A percentile compares a stretch with the other conserved stretches of the same genome.
These are phyloP conservation scores for Solanum hybrid DNA, from an alignment of 305 asterid genomes.

Conservation along the genomic window DNA sequence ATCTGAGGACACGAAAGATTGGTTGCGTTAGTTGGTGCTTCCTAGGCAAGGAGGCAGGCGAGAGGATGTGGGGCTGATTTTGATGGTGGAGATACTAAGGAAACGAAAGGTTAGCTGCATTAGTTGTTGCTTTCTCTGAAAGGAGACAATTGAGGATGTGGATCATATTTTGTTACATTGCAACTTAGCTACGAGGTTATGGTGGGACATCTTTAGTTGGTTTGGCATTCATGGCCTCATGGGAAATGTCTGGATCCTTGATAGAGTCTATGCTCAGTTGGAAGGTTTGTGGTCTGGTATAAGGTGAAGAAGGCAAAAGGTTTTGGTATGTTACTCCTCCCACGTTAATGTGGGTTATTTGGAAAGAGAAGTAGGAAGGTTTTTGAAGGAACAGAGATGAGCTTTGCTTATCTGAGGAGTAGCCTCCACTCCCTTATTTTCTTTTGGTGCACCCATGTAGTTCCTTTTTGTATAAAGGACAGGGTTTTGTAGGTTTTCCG, in stretches of 20 bases:
- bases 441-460: neutral
- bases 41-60: neutral
- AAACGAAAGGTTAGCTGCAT: neutral
- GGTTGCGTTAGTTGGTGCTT: neutral
- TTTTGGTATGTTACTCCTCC: neutral
- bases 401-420: neutral
- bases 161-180: neutral
- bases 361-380: neutral
- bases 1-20: neutral
- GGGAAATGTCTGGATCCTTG: neutral
- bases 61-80: neutral
- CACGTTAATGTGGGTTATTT: neutral
- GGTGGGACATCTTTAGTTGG: neutral
- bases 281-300: neutral
- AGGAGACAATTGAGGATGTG: neutral
- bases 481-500: neutral
- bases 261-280: neutral
- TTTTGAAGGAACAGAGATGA: neutral
- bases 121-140: neutral
- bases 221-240: neutral
- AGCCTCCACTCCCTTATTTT: neutral
- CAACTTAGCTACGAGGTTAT: neutral
- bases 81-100: neutral
- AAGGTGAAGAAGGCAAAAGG: neutral
- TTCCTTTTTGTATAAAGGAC: neutral